phyloP scores from a whole-genome alignment of 192 early-diverging fungal genomes.

The Rhizoclosmatium globosum region DNA sequence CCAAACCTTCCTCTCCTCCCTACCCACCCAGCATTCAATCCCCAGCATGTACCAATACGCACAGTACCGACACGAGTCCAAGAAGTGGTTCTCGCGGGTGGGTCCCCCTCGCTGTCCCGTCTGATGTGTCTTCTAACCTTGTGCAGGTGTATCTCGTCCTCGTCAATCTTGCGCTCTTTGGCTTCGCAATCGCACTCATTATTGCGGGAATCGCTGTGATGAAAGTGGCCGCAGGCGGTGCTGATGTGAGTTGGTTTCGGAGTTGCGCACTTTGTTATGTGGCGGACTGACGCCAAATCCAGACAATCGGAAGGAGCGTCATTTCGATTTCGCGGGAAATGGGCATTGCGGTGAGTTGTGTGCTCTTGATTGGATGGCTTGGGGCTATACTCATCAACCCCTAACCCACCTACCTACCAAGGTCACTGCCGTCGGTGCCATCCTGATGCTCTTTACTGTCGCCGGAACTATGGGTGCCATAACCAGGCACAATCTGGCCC shows the following conservation, averaged over 20 bases:
- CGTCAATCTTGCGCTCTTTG: constrained; percentile 14
- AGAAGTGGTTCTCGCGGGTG: constrained; percentile 35
- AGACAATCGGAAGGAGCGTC: not conserved
- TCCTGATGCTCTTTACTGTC: constrained; percentile 2
- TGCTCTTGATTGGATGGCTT: not conserved
- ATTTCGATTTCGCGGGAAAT: not conserved
- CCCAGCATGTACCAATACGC: constrained; percentile 9
- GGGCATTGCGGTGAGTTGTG: constrained; percentile 1
- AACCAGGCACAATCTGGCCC: constrained; percentile 12
- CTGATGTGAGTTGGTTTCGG: not conserved
- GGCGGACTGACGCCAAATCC: not conserved
- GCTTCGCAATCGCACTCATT: constrained; percentile 7
- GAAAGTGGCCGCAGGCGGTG: constrained; percentile 2
- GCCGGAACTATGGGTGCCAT: constrained; percentile 14
- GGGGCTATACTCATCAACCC: not conserved
- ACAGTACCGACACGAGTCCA: constrained; percentile 22
- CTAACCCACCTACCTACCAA: not conserved
- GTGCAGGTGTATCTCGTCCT: constrained; percentile 15
- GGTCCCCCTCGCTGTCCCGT: not conserved
- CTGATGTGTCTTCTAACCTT: not conserved
- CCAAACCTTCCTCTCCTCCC: not conserved
- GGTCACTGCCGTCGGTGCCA: not conserved
- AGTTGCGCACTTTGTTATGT: not conserved
- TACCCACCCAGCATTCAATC: not conserved
- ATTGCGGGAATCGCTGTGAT: constrained; percentile 1